Evolutionary conservation across 2,329 filamentous ascomycete species (phyloP).

Genomic region (Ascochyta viciae-villosae): DNA sequence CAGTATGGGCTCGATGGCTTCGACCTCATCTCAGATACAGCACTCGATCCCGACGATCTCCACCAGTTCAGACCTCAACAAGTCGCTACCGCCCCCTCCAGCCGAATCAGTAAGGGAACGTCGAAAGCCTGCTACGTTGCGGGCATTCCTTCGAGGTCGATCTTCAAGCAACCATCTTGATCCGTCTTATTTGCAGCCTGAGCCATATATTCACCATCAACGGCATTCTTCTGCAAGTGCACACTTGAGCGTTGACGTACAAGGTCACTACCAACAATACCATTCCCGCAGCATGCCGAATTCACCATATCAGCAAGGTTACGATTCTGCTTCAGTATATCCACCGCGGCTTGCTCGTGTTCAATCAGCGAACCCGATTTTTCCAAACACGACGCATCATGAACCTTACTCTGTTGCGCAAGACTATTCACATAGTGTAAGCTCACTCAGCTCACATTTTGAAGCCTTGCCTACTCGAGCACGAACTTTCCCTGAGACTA

Average conservation of each 20-base stretch:
- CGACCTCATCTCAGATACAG: conserved; percentile 17
- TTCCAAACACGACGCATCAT: conserved; percentile 23
- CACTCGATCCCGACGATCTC: conserved; percentile 27
- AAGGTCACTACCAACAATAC: conserved; percentile 24
- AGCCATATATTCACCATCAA: conserved; percentile 17
- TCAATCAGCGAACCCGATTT: conserved; percentile 32
- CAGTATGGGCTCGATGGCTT: conserved; percentile 23
- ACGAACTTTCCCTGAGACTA: conserved; percentile 40
- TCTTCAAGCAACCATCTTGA: conserved; percentile 30
- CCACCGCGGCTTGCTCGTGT: conserved; percentile 26
- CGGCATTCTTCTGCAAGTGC: conserved; percentile 30
- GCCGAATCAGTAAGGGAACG: conserved; percentile 31
- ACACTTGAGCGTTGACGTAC: conserved; percentile 33
- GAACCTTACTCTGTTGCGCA: conserved; percentile 21
- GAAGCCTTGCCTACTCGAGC: conserved; percentile 32
- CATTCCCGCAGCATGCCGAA: conserved; percentile 47
- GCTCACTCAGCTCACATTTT: conserved; percentile 29
- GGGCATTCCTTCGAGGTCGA: conserved; percentile 37
- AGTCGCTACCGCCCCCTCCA: conserved; percentile 40
- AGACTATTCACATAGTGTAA: conserved; percentile 13
- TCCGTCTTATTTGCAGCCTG: conserved; percentile 11
- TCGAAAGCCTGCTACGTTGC: conserved; percentile 33
- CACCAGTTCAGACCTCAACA: conserved; percentile 35
- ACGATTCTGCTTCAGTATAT: conserved; percentile 16
- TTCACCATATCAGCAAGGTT: conserved; percentile 34